Conservation (phyloP, 2,329 filamentous ascomycete genomes). For the Diplodia scrobiculata region DNA sequence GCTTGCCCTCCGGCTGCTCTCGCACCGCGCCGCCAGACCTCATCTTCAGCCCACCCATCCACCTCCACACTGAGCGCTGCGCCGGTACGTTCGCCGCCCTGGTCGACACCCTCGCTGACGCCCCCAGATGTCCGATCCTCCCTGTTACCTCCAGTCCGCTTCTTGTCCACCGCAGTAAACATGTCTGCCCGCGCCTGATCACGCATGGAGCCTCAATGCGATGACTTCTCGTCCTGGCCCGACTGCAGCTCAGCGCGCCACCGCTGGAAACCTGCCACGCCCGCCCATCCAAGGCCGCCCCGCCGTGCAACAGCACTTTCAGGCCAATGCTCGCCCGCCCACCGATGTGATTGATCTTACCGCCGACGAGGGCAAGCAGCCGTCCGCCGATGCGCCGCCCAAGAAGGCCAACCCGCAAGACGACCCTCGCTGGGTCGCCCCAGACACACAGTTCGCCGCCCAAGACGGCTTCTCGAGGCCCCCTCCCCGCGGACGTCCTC, state of each 20-base stretch:
- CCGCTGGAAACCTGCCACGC: conserved; percentile 39
- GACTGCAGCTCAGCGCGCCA: conserved; percentile 44
- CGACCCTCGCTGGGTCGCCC: conserved; percentile 12
- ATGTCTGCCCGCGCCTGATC: conserved; percentile 38
- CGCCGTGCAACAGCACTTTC: conserved; percentile 35
- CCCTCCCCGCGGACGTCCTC: conserved; percentile 41
- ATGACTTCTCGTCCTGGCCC: conserved; percentile 50
- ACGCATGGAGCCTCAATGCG: conserved; percentile 47
- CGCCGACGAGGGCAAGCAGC: conserved; percentile 39
- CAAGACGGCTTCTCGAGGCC: conserved; percentile 32
- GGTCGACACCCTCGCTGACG: conserved; percentile 15
- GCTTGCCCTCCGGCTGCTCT: conserved; percentile 18
- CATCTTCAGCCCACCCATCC: conserved; percentile 11
- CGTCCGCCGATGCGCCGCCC: conserved; percentile 33
- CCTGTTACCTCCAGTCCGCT: conserved; percentile 25
- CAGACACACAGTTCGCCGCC: conserved; percentile 4
- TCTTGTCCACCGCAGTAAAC: conserved; percentile 13
- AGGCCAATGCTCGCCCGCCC: conserved; percentile 36
- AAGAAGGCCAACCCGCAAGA: conserved; percentile 12
- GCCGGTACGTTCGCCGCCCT: conserved; percentile 19
- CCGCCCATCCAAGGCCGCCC: conserved; percentile 38
- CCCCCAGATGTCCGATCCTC: conserved; percentile 29
- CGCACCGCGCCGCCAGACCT: conserved; percentile 18
- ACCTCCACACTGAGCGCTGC: background rate
- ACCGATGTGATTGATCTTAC: conserved; percentile 41